Percentiles rank a stretch among this genome's conserved stretches.
Evolutionary conservation across 2,329 filamentous ascomycete species (phyloP).

Genomic region (Cytospora mali): DNA sequence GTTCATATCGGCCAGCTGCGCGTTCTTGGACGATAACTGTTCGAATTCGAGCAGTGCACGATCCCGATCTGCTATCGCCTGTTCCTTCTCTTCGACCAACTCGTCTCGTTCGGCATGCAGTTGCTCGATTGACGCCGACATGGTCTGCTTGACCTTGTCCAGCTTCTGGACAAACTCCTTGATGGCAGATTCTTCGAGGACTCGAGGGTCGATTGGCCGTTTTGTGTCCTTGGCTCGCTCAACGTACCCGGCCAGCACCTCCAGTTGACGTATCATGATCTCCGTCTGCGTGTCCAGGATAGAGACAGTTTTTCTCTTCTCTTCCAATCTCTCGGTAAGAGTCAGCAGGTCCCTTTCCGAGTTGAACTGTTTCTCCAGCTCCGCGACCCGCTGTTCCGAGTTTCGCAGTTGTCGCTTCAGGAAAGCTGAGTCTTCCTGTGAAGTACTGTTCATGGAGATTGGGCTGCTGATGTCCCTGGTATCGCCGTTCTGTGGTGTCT

Average conservation of each 20-base stretch:
- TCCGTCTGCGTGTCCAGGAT: slow-evolving; percentile 93
- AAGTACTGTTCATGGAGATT: slow-evolving; percentile 60
- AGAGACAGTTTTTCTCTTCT: slow-evolving; percentile 95
- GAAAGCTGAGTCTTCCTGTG: slow-evolving; percentile 63
- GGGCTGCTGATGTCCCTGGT: slow-evolving; percentile 72
- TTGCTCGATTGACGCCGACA: slow-evolving; percentile 61
- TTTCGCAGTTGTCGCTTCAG: slow-evolving; percentile 77
- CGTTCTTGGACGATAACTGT: slow-evolving; percentile 90
- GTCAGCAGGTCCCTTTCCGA: slow-evolving; percentile 69
- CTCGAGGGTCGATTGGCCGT: slow-evolving; percentile 75
- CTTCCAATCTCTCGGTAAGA: slow-evolving; percentile 82
- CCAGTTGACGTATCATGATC: slow-evolving; percentile 90
- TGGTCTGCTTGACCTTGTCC: slow-evolving; percentile 61
- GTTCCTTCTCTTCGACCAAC: slow-evolving; percentile 81
- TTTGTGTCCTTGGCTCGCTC: slow-evolving; percentile 83
- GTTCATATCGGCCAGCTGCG: slow-evolving; percentile 91
- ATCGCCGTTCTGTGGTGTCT: slow-evolving; percentile 52
- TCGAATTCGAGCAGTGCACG: slow-evolving; percentile 95
- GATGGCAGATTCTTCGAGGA: slow-evolving; percentile 86
- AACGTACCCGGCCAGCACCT: slow-evolving; percentile 85
- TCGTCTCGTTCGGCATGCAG: slow-evolving; percentile 75
- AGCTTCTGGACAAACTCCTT: slow-evolving; percentile 84
- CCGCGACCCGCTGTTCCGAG: slow-evolving; percentile 81
- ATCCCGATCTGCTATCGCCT: slow-evolving; percentile 82
- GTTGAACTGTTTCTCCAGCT: slow-evolving; percentile 78